phyloP scores from a whole-genome alignment of 2,329 filamentous ascomycete species.

The Blastomyces percursus region DNA sequence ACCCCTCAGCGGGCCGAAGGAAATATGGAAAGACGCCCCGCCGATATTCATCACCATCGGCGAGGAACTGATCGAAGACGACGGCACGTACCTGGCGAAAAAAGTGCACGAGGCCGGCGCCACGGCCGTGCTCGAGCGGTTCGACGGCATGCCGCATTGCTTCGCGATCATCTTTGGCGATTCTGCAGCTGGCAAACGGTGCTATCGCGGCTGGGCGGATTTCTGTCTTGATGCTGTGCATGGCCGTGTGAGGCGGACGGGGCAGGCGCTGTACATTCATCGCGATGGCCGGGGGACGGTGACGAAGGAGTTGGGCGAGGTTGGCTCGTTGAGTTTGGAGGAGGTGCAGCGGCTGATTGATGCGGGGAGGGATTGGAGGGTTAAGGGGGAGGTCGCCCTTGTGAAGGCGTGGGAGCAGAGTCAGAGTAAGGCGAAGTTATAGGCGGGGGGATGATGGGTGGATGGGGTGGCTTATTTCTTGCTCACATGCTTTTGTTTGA shows the following conservation, averaged over 20 bases:
- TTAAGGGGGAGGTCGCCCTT: slow-evolving; percentile 27
- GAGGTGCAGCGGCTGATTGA: slow-evolving; percentile 25
- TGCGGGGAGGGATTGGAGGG: slow-evolving; percentile 22
- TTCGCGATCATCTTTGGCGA: slow-evolving; percentile 48
- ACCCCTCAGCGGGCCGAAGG: slow-evolving; percentile 26
- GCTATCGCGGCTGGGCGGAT: slow-evolving; percentile 44
- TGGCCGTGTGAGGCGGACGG: slow-evolving; percentile 18
- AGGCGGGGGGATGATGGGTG: background rate
- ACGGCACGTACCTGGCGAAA: slow-evolving; percentile 30
- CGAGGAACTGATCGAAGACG: slow-evolving; percentile 34
- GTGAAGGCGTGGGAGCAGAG: slow-evolving; percentile 22
- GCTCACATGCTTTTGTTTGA: background rate
- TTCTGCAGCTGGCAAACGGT: slow-evolving; percentile 39
- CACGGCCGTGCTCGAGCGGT: slow-evolving; percentile 30
- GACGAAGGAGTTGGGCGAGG: slow-evolving; percentile 25
- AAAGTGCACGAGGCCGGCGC: slow-evolving; percentile 30
- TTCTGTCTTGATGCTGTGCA: slow-evolving; percentile 38
- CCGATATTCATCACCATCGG: slow-evolving; percentile 34
- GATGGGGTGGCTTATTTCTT: background rate
- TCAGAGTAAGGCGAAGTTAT: slow-evolving; percentile 21
- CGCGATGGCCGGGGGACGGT: slow-evolving; percentile 21
- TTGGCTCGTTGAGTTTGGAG: slow-evolving; percentile 26
- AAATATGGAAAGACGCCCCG: slow-evolving; percentile 33
- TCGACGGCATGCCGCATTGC: slow-evolving; percentile 39
- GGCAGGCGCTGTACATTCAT: slow-evolving; percentile 22